Percentiles rank a stretch among this genome's conserved stretches.
These are phyloP conservation scores for Aspergillus terreus DNA, from an alignment of 2,329 filamentous ascomycete genomes.

Conservation along the genomic window DNA sequence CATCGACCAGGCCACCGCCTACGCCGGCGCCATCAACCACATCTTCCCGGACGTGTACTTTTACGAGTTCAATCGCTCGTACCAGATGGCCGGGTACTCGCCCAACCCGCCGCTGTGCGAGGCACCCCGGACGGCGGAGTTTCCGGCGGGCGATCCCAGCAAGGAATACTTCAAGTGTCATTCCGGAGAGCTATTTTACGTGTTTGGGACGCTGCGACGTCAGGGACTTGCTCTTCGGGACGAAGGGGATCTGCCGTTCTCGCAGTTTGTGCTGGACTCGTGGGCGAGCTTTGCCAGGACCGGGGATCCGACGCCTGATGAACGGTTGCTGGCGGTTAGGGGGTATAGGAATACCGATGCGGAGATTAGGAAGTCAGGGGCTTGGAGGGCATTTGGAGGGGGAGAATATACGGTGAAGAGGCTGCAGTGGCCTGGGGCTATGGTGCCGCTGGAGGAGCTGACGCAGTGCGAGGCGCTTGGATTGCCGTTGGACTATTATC, in stretches of 20 bases:
- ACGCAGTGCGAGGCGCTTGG: conserved; percentile 1
- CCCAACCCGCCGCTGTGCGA: conserved; percentile 51
- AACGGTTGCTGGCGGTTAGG: not conserved
- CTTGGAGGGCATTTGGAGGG: not conserved
- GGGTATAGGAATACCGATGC: not conserved
- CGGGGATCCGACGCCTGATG: conserved; percentile 14
- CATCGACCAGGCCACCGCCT: conserved; percentile 56
- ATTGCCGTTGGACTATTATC: not conserved
- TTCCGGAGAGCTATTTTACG: conserved; percentile 53
- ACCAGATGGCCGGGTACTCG: conserved; percentile 47
- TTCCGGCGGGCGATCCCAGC: conserved; percentile 47
- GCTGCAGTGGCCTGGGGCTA: conserved; percentile 1
- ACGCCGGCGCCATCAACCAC: conserved; percentile 43
- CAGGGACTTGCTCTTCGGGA: conserved; percentile 16
- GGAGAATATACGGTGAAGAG: not conserved
- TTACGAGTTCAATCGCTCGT: conserved; percentile 58
- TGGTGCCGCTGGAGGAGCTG: not conserved
- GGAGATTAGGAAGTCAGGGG: not conserved
- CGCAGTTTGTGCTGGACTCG: conserved; percentile 21
- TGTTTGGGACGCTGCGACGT: conserved; percentile 49
- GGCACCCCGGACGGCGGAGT: conserved; percentile 36
- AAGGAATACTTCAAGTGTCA: conserved; percentile 53
- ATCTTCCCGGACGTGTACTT: conserved; percentile 52
- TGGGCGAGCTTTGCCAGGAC: conserved; percentile 21
- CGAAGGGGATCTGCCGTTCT: conserved; percentile 18